phyloP scores from a whole-genome alignment of 192 early-diverging fungal genomes.

The Umbelopsis sp. region DNA sequence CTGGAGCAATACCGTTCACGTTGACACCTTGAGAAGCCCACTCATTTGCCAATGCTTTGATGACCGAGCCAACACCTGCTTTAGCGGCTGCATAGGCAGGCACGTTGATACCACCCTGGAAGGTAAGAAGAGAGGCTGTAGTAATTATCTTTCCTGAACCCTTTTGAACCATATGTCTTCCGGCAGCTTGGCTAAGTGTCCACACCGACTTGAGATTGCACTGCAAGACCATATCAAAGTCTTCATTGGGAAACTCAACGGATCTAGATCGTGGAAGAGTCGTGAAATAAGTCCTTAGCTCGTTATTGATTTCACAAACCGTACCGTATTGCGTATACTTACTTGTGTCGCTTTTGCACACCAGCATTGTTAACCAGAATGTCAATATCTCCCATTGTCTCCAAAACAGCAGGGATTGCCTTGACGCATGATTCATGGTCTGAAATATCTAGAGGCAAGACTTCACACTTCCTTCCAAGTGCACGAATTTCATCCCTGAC shows the following conservation, averaged over 20 bases:
- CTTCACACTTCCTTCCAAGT: conserved; percentile 19
- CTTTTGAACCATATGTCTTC: conserved; percentile 19
- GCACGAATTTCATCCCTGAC: conserved; percentile 14
- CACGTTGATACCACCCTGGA: conserved; percentile 27
- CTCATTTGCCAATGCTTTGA: conserved; percentile 29
- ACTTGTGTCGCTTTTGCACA: conserved; percentile 12
- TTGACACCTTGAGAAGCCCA: conserved; percentile 21
- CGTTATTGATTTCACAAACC: neutral
- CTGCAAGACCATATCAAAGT: conserved; percentile 30
- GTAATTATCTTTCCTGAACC: conserved; percentile 25
- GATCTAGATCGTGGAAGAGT: neutral
- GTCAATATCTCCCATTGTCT: conserved; percentile 17
- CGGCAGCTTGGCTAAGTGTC: conserved; percentile 24
- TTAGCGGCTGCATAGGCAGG: conserved; percentile 34
- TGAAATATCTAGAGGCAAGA: conserved; percentile 1
- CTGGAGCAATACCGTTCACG: conserved; percentile 34
- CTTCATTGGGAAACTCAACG: conserved; percentile 22
- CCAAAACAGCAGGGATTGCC: conserved; percentile 9
- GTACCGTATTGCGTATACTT: no score
- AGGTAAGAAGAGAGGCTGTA: conserved; percentile 24
- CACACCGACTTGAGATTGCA: conserved; percentile 32
- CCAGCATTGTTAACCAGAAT: conserved; percentile 27
- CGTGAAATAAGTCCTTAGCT: neutral
- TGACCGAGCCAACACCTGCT: conserved; percentile 25
- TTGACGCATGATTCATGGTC: neutral